These are phyloP conservation scores for Stentor coeruleus DNA, from an alignment of 73 alveolate species.

Conservation along the genomic window DNA sequence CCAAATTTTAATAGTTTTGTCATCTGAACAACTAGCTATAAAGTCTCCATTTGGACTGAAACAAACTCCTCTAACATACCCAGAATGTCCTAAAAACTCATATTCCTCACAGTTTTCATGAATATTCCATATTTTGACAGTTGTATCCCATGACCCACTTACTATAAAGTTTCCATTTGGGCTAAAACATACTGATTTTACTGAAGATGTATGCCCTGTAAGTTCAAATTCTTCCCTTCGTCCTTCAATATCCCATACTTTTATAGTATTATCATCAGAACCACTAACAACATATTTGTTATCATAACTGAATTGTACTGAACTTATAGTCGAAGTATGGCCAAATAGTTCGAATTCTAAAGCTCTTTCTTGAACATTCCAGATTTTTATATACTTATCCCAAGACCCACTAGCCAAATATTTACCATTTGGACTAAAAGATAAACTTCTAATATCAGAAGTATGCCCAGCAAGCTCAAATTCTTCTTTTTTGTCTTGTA, in stretches of 20 bases:
- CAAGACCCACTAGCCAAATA: conserved; percentile 82
- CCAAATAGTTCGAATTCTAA: conserved; percentile 77
- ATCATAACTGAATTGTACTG: conserved; percentile 94
- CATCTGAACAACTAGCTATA: conserved; percentile 86
- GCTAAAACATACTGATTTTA: conserved; percentile 69
- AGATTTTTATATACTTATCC: conserved; percentile 94
- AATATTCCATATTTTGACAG: conserved; percentile 87
- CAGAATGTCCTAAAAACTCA: conserved; percentile 89
- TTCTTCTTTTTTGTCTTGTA: conserved; percentile 66
- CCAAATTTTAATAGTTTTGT: conserved; percentile 93
- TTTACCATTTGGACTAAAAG: conserved; percentile 85
- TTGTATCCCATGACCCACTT: conserved; percentile 89
- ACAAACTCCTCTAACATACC: conserved; percentile 74
- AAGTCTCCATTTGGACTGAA: conserved; percentile 93
- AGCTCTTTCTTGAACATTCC: conserved; percentile 76
- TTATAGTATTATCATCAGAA: conserved; percentile 91
- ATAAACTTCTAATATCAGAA: conserved; percentile 86
- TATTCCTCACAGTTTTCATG: conserved; percentile 51
- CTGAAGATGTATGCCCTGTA: conserved; percentile 95
- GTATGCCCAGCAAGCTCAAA: conserved; percentile 86
- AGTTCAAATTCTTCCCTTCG: conserved; percentile 92
- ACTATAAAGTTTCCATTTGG: conserved; percentile 94
- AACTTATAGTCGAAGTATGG: conserved; percentile 93
- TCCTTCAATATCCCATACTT: conserved; percentile 92
- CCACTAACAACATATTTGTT: conserved; percentile 89